Percentiles rank a stretch among this genome's conserved stretches.
Conservation (phyloP, 2,329 filamentous ascomycete genomes). For the Apiospora saccharicola region DNA sequence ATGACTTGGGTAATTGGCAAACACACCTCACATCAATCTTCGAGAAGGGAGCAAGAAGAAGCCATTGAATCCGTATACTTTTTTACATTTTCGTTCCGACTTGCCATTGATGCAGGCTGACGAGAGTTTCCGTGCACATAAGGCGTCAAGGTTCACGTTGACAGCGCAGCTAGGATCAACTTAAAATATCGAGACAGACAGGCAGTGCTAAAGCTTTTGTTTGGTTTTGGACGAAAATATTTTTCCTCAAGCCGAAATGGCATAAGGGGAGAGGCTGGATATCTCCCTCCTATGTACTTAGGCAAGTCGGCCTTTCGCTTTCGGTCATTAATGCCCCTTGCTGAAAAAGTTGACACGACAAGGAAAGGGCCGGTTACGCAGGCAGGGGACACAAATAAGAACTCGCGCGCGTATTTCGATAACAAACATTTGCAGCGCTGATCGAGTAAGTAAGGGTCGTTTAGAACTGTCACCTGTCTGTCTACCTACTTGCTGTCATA, state of each 20-base stretch:
- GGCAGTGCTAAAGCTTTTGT: background rate
- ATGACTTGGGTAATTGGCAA: background rate
- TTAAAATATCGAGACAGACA: background rate
- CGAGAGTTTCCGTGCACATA: background rate
- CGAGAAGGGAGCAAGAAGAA: background rate
- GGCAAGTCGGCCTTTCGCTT: background rate
- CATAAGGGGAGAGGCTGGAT: background rate
- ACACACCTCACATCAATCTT: background rate
- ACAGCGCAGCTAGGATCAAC: constrained; percentile 4
- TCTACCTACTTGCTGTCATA: background rate
- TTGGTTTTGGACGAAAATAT: background rate
- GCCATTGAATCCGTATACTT: background rate
- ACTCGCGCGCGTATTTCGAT: background rate
- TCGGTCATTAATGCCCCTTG: constrained; percentile 10
- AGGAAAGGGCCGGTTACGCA: background rate
- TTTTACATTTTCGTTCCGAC: background rate
- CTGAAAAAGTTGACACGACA: background rate
- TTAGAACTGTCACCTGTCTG: background rate
- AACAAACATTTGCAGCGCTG: background rate
- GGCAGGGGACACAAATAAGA: constrained; percentile 5
- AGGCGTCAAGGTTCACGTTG: background rate
- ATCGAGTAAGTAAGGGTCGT: background rate
- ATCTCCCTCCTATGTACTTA: background rate
- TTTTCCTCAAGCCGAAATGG: background rate
- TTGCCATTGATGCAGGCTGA: background rate